A percentile compares a stretch with the other conserved stretches of the same genome.
Evolutionary conservation across 208 protist species (phyloP).

Genomic region (Endotrypanum monterogeii): DNA sequence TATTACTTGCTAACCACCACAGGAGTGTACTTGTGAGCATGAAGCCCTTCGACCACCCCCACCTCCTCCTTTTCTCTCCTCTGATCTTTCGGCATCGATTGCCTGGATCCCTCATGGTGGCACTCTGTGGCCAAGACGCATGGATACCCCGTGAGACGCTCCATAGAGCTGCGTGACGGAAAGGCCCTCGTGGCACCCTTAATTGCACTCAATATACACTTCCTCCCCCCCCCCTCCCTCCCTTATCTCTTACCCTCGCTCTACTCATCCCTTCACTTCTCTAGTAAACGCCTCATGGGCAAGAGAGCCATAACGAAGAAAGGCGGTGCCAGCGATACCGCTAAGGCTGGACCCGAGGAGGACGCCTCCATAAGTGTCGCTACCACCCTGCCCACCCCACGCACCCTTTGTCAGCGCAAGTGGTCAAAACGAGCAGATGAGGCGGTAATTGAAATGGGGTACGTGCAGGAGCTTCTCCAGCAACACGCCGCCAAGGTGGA

Average conservation of each 20-base stretch:
- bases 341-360: neutral
- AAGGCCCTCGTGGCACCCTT: no score
- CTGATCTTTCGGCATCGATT: neutral
- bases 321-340: neutral
- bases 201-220: no score
- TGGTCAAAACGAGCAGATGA: slow-evolving; percentile 28
- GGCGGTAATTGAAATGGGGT: slow-evolving; percentile 12
- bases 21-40: no score
- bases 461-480: slow-evolving; percentile 30
- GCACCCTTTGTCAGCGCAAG: slow-evolving; percentile 6
- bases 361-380: neutral
- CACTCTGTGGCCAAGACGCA: neutral
- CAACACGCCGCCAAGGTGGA: slow-evolving; percentile 16
- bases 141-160: no score
- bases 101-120: neutral
- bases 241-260: neutral
- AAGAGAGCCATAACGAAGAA: slow-evolving; percentile 18
- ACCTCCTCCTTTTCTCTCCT: neutral
- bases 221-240: no score
- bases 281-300: slow-evolving; percentile 4
- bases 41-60: neutral
- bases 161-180: no score
- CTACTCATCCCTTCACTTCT: neutral
- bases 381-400: slow-evolving; percentile 10
- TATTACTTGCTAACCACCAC: no score